Conservation (phyloP, 441 rosid genomes). For the Adansonia gregorii region DNA sequence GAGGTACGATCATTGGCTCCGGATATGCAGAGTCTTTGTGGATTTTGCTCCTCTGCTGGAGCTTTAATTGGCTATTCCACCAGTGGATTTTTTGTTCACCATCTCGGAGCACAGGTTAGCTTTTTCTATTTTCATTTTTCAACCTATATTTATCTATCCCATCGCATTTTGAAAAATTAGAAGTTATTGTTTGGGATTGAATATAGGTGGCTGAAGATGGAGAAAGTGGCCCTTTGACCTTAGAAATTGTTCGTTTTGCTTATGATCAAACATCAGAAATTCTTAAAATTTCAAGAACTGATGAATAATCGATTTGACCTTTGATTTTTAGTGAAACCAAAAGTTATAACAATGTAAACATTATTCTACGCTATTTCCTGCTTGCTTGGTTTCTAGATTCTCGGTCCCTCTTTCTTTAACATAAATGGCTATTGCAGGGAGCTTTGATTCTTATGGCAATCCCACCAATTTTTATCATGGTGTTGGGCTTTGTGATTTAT, state of each 20-base stretch:
- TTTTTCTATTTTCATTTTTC: background rate
- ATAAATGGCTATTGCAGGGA: conserved; percentile 39
- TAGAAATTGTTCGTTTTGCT: background rate
- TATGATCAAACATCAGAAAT: background rate
- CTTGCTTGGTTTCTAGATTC: background rate
- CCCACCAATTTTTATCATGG: conserved; percentile 53
- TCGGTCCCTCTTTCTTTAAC: background rate
- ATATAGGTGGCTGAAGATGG: background rate
- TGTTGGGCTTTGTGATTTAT: conserved; percentile 67
- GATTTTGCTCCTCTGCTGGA: conserved; percentile 75
- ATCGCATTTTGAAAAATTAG: background rate
- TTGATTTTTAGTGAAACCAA: background rate
- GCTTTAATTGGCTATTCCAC: conserved; percentile 61
- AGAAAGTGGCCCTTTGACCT: background rate
- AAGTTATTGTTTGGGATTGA: background rate
- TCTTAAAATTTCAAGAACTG: background rate
- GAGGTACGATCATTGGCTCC: conserved; percentile 61
- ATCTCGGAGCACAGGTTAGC: conserved; percentile 73
- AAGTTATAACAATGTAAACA: background rate
- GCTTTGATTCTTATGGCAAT: conserved; percentile 69
- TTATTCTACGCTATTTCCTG: background rate
- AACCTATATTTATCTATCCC: background rate
- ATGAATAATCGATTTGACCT: background rate
- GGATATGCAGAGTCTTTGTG: conserved; percentile 84
- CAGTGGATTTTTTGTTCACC: conserved; percentile 62